Evolutionary conservation across 352 stramenopile genomes (phyloP).

Genomic region (Phytophthora melonis): DNA sequence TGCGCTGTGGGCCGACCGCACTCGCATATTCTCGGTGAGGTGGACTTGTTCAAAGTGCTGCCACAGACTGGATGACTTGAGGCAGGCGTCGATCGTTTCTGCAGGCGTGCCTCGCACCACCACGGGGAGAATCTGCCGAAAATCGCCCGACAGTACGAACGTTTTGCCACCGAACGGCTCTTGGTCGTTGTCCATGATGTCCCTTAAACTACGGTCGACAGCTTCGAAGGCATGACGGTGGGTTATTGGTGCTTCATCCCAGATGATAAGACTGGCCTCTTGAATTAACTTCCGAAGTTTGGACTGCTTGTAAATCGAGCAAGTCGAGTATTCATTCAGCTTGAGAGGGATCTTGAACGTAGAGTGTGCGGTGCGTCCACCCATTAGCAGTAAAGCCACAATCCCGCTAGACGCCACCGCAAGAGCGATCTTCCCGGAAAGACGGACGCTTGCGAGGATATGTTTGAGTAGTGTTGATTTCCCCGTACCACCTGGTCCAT

Average conservation of each 20-base stretch:
- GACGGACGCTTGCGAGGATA: not conserved
- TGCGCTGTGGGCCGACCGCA: not conserved
- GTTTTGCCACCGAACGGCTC: not conserved
- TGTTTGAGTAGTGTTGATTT: not conserved
- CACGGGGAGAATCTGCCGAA: slow-evolving; percentile 30
- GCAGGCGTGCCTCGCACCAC: not conserved
- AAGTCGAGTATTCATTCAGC: no score
- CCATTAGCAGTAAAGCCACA: not conserved
- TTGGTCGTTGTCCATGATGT: no score
- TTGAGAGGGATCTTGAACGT: no score
- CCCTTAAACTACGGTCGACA: no score
- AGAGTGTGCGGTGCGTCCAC: no score
- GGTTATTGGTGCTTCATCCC: no score
- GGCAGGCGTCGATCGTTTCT: slow-evolving; percentile 20
- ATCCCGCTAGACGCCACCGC: not conserved
- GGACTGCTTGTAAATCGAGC: no score
- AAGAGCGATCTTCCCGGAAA: not conserved
- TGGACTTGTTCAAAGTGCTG: slow-evolving; percentile 7
- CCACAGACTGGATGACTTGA: slow-evolving; percentile 13
- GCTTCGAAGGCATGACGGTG: no score
- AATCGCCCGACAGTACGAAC: slow-evolving; percentile 32
- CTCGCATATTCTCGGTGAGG: slow-evolving; percentile 17
- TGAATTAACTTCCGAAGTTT: no score
- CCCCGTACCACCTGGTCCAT: not conserved
- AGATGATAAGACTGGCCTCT: no score